Percentiles rank a stretch among this genome's conserved stretches.
Evolutionary conservation across 1,284 basidiomycete species (phyloP).

Genomic region (Melampsora occidentalis): DNA sequence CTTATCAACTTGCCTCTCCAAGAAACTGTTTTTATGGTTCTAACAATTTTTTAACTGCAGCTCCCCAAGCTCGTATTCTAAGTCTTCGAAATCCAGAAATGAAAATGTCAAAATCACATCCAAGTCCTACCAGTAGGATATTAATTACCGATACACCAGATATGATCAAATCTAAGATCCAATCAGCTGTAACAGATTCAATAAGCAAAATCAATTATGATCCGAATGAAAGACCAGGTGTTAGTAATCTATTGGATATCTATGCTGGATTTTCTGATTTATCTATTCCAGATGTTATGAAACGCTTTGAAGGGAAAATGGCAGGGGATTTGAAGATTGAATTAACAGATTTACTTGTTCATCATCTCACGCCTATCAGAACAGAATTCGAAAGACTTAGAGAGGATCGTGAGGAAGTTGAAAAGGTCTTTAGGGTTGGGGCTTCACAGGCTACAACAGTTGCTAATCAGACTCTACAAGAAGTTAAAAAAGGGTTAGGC

Average conservation of each 20-base stretch:
- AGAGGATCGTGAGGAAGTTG: conserved; percentile 65
- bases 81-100: conserved; percentile 78
- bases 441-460: conserved; percentile 63
- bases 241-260: conserved; percentile 77
- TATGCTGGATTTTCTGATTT: conserved; percentile 61
- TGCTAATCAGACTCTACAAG: conserved; percentile 65
- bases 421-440: conserved; percentile 65
- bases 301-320: conserved; percentile 60
- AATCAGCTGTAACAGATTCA: conserved; percentile 80
- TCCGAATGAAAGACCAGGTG: conserved; percentile 70
- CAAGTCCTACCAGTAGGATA: conserved; percentile 75
- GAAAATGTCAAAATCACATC: conserved; percentile 95
- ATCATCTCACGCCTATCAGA: conserved; percentile 67
- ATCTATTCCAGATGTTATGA: conserved; percentile 59
- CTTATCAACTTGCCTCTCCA: too few species aligned
- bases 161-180: conserved; percentile 70
- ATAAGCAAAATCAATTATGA: conserved; percentile 68
- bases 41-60: conserved; percentile 55
- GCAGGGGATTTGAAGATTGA: conserved; percentile 71
- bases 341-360: conserved; percentile 70
- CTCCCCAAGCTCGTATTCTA: conserved; percentile 65
- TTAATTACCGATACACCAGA: conserved; percentile 71
- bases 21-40: conserved; percentile 2
- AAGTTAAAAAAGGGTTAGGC: conserved; percentile 69
- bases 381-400: conserved; percentile 67